Conservation (phyloP, 169 alveolate species). For the Eimeria praecox region DNA sequence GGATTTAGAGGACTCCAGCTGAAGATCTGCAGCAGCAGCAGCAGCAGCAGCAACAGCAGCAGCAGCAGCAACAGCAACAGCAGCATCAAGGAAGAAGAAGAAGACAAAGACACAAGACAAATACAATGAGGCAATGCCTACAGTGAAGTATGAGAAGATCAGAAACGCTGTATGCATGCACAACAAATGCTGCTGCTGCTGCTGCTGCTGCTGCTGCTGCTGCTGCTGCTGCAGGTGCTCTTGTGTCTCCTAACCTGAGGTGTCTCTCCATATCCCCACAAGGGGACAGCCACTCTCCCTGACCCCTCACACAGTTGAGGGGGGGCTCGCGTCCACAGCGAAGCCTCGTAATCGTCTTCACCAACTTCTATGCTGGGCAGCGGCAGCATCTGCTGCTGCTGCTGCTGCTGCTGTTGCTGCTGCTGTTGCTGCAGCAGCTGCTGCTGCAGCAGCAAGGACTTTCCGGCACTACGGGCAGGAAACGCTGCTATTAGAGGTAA, state of each 20-base stretch:
- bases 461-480: background rate
- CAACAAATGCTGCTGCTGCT: background rate
- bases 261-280: conserved; percentile 1
- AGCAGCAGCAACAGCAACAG: background rate
- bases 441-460: background rate
- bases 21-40: background rate
- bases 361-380: background rate
- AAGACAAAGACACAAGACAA: background rate
- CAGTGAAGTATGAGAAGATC: background rate
- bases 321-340: conserved; percentile 30
- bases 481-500: conserved; percentile 9
- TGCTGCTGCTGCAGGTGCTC: background rate
- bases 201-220: conserved; percentile 16
- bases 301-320: conserved; percentile 26
- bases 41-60: conserved; percentile 13
- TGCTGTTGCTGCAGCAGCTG: conserved; percentile 3
- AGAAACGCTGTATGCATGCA: background rate
- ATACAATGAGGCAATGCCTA: background rate
- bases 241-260: background rate
- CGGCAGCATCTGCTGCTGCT: background rate
- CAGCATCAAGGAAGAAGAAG: too few species aligned
- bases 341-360: background rate
- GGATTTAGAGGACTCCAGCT: conserved; percentile 24
- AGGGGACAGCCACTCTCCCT: background rate
- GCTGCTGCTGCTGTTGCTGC: conserved; percentile 22